These are phyloP conservation scores for Lachnellula arida DNA, from an alignment of 2,329 filamentous ascomycete genomes.

Conservation along the genomic window DNA sequence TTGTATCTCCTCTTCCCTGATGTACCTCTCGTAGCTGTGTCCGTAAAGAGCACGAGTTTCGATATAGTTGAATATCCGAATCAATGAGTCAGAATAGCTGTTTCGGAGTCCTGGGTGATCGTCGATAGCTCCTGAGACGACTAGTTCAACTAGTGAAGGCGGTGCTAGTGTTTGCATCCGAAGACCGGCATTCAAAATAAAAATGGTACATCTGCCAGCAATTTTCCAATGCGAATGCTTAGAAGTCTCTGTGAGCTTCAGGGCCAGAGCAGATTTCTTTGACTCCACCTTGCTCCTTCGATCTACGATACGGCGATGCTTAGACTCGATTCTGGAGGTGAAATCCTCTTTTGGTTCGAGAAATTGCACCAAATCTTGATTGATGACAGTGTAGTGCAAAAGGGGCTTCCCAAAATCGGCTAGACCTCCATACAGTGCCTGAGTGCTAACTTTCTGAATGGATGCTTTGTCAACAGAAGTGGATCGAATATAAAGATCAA, in stretches of 20 bases:
- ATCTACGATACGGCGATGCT: conserved; percentile 68
- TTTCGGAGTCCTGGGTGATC: conserved; percentile 80
- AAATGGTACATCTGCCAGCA: conserved; percentile 80
- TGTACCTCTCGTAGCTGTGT: conserved; percentile 82
- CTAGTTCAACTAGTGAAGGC: conserved; percentile 74
- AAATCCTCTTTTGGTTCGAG: conserved; percentile 67
- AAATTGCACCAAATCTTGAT: conserved; percentile 63
- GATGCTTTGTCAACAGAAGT: conserved; percentile 89
- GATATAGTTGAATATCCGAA: conserved; percentile 71
- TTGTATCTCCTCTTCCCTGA: conserved; percentile 74
- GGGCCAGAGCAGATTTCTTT: conserved; percentile 74
- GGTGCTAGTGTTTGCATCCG: conserved; percentile 88
- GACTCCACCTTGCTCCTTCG: conserved; percentile 74
- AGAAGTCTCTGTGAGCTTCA: conserved; percentile 75
- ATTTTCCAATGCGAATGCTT: conserved; percentile 93
- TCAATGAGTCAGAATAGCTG: conserved; percentile 77
- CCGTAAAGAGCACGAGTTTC: conserved; percentile 81
- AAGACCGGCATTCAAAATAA: conserved; percentile 84
- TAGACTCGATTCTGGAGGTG: conserved; percentile 52
- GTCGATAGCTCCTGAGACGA: conserved; percentile 79
- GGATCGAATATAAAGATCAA: conserved; percentile 85
- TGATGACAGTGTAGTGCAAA: conserved; percentile 79
- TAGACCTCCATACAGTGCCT: conserved; percentile 70
- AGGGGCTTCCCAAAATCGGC: conserved; percentile 88
- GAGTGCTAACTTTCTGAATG: conserved; percentile 81